Percentiles rank a stretch among this genome's conserved stretches.
Evolutionary conservation across 192 early-diverging fungal genomes (phyloP).

Genomic region (Entomortierella beljakovae): DNA sequence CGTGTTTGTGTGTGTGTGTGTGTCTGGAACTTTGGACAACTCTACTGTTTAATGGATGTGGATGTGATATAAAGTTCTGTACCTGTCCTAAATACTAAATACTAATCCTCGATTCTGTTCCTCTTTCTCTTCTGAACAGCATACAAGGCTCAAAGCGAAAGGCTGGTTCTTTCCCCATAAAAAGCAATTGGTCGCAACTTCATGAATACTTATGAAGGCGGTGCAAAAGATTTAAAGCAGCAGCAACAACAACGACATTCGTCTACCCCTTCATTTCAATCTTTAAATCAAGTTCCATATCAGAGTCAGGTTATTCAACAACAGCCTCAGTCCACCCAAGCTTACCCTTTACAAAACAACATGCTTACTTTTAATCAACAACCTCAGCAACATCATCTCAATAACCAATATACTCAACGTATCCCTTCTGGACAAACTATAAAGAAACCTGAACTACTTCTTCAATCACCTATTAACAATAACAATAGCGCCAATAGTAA

Average conservation of each 20-base stretch:
- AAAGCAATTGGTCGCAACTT: slow-evolving; percentile 6
- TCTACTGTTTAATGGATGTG: no score
- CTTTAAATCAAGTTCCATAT: slow-evolving; percentile 9
- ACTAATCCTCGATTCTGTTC: not conserved
- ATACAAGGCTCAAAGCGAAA: not conserved
- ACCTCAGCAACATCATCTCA: slow-evolving; percentile 48
- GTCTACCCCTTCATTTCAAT: slow-evolving; percentile 3
- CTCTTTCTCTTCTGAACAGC: not conserved
- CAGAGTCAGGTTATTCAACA: slow-evolving; percentile 7
- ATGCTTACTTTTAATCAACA: slow-evolving; percentile 53
- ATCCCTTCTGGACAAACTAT: slow-evolving; percentile 18
- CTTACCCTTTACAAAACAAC: slow-evolving; percentile 23
- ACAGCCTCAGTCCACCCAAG: not conserved
- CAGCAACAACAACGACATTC: slow-evolving; percentile 23
- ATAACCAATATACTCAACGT: slow-evolving; percentile 45
- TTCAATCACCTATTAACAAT: slow-evolving; percentile 13
- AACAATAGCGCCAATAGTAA: slow-evolving; percentile 16
- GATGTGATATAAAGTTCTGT: no score
- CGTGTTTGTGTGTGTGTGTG: no score
- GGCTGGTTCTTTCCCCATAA: slow-evolving; percentile 9
- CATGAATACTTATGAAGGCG: slow-evolving; percentile 37
- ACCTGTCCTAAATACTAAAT: no score
- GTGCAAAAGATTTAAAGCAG: slow-evolving; percentile 20
- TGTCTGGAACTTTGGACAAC: no score
- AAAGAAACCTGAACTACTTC: slow-evolving; percentile 40